A percentile compares a stretch with the other conserved stretches of the same genome.
Conservation (phyloP, 306 rosid species). For the Carpinus fangiana region DNA sequence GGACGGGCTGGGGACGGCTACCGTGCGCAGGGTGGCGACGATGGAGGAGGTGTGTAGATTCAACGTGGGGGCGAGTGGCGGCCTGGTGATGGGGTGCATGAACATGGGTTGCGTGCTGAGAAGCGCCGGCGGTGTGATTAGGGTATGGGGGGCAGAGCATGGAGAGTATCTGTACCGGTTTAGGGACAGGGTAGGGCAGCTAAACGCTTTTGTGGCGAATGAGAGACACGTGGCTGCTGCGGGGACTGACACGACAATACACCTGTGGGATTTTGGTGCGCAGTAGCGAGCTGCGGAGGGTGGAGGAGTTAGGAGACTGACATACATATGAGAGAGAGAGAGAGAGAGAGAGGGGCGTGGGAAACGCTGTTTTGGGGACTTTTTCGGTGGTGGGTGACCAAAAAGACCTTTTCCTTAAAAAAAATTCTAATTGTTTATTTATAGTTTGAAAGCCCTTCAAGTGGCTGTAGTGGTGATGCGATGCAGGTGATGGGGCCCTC, state of each 20-base stretch:
- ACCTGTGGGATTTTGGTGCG: conserved; percentile 78
- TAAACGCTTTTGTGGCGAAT: conserved; percentile 47
- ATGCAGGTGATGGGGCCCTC: background rate
- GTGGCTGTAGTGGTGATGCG: no score
- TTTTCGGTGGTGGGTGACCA: background rate
- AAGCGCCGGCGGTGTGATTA: conserved; percentile 36
- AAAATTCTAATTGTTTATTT: background rate
- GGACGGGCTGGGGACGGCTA: conserved; percentile 44
- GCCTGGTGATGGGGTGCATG: conserved; percentile 58
- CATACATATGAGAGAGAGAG: background rate
- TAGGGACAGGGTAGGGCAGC: conserved; percentile 26
- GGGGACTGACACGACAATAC: conserved; percentile 33
- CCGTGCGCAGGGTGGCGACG: conserved; percentile 46
- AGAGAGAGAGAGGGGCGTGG: conserved; percentile 9
- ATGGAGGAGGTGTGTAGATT: conserved; percentile 54
- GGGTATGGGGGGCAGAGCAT: conserved; percentile 56
- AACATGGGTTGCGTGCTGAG: conserved; percentile 56
- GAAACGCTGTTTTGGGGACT: conserved; percentile 31
- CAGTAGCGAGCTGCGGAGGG: conserved; percentile 3
- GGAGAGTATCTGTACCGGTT: conserved; percentile 20
- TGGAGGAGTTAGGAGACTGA: background rate
- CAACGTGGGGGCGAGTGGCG: conserved; percentile 20
- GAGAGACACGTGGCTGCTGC: conserved; percentile 70
- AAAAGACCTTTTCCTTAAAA: background rate
- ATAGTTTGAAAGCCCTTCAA: background rate